Evolutionary conservation across 106 monocot genomes (phyloP).

Genomic region (Acanthochlamys bracteata): DNA sequence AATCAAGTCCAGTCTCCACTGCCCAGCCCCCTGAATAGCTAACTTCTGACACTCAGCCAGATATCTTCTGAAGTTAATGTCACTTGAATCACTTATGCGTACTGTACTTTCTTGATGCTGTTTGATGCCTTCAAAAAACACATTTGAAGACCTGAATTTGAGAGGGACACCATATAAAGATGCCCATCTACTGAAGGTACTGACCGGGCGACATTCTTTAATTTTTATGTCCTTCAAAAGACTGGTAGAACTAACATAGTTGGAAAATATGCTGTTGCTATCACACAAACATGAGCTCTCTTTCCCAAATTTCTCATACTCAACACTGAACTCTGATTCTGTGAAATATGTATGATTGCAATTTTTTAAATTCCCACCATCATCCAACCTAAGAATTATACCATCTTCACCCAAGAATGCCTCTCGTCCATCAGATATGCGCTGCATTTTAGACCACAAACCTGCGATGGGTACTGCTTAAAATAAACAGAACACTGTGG

Average conservation of each 20-base stretch:
- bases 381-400: not conserved
- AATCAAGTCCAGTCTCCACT: conserved; percentile 20
- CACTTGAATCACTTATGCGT: conserved; percentile 11
- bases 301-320: conserved; percentile 13
- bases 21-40: conserved; percentile 16
- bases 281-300: conserved; percentile 17
- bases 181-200: conserved; percentile 9
- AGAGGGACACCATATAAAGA: conserved; percentile 16
- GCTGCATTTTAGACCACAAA: not conserved
- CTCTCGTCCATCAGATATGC: not conserved
- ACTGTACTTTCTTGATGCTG: conserved; percentile 20
- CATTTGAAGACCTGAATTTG: conserved; percentile 16
- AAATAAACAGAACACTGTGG: too few relatives aligned
- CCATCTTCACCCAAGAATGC: not conserved
- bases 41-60: conserved; percentile 9
- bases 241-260: not conserved
- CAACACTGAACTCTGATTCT: conserved; percentile 14
- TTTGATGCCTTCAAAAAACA: conserved; percentile 20
- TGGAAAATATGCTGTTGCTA: not conserved
- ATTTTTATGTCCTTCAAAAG: not conserved
- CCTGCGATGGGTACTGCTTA: too few relatives aligned
- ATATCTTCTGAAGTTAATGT: conserved; percentile 15
- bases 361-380: not conserved
- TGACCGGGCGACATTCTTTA: conserved; percentile 7
- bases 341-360: not conserved